A percentile compares a stretch with the other conserved stretches of the same genome.
These are phyloP conservation scores for Venturiaceae sp. DNA, from an alignment of 2,329 filamentous ascomycete species.

Conservation along the genomic window DNA sequence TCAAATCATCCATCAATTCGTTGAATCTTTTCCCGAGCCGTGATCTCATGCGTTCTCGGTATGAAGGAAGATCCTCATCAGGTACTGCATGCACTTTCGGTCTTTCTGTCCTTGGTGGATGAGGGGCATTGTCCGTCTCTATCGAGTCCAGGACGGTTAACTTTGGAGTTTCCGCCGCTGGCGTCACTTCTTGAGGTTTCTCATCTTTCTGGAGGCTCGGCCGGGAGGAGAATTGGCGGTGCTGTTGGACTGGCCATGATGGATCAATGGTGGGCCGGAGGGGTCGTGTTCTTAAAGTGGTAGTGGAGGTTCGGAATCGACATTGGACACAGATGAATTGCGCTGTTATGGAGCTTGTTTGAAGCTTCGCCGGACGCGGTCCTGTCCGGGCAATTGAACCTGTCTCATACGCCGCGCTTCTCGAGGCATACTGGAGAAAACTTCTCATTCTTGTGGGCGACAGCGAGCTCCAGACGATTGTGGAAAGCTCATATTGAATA, in stretches of 20 bases:
- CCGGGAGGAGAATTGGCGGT: conserved; percentile 4
- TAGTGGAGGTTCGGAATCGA: conserved; percentile 18
- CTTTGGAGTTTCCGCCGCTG: background rate
- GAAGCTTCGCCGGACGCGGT: conserved; percentile 8
- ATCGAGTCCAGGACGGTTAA: too few species aligned
- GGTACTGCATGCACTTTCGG: conserved; percentile 15
- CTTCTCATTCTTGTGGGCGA: conserved; percentile 24
- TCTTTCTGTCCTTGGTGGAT: background rate
- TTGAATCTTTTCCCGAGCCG: conserved; percentile 52
- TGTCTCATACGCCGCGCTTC: conserved; percentile 18
- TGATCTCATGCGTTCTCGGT: conserved; percentile 43
- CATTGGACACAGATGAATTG: conserved; percentile 20
- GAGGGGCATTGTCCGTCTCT: background rate
- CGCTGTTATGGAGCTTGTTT: conserved; percentile 8
- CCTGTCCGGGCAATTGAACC: conserved; percentile 11
- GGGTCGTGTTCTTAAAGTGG: background rate
- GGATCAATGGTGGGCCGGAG: background rate
- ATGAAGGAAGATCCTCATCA: conserved; percentile 39
- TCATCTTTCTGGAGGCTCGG: background rate
- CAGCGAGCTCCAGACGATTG: background rate
- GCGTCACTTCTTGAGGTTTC: background rate
- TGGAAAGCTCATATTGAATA: background rate
- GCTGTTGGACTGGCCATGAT: conserved; percentile 8
- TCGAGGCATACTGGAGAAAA: conserved; percentile 30
- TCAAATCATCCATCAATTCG: conserved; percentile 77